Evolutionary conservation across 495 filamentous ascomycete species (phyloP), one percentile per base, ranked within the genome.

Genomic region (Daldinia grandis): DNA sequence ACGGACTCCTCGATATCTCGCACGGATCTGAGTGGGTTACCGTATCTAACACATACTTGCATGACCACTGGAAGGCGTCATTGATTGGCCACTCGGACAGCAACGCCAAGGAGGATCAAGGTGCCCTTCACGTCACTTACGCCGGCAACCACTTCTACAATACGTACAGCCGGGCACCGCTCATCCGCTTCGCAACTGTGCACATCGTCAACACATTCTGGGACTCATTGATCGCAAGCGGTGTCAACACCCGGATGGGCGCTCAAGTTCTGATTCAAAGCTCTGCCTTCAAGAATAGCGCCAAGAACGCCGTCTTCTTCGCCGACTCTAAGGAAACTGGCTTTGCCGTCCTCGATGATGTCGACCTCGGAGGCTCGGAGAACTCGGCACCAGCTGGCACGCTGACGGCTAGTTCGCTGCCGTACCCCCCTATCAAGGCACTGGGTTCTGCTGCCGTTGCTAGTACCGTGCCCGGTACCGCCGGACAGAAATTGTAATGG

Each of bases 51-150:
- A 85, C 76, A n/a, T 81, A 80, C 60, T 72, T 87, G 59, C 85
- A 87, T 70, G 88, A 91, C 78, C 89, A 92, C 82, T 91, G 80
- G 80, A 92, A 92, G 76, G 84, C 81, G 38, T 86, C 85, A 0
- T 81, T 92, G 0, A 80, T 90, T 35, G 89, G 89, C 8, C 89
- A 91, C 82, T 84, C 81, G 42, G 86, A 88, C 73, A 71, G 51
- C 66, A 87, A 86, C 76, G 75, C 56, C 28, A 61, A 64, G 28
- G 70, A 85, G 56, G 83, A 86, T 62, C 84, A 66, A 1, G 87
- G 87, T 49, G 78, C 87, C 60, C 83, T 91, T 15, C 84, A 76
- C 61, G 72, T 91, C 37, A 91, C 88, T 38, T 87, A 87, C 68
- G 83, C 84, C 74, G 84, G 88, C 82, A 91, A 90, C 82, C 81